phyloP scores from a whole-genome alignment of 805 yeast genomes.

The Candida yuanshanica region DNA sequence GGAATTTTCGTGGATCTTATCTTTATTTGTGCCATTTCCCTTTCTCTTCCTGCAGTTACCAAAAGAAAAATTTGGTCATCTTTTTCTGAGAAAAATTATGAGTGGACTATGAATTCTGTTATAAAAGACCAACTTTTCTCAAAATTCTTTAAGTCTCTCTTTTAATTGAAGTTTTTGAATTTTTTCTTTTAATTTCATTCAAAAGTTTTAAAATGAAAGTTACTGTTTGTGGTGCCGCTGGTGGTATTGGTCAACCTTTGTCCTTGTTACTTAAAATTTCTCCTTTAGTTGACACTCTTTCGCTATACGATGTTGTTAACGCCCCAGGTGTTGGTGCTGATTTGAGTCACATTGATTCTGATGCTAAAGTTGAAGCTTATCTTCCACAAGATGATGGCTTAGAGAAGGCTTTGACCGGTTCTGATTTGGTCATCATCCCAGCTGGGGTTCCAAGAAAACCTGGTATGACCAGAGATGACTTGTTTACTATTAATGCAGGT shows the following conservation, averaged over 20 bases:
- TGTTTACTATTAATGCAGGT: slow-evolving; percentile 78
- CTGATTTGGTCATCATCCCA: slow-evolving; percentile 85
- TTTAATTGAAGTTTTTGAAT: background rate
- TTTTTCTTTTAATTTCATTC: background rate
- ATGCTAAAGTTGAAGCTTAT: slow-evolving; percentile 58
- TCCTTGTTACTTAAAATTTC: slow-evolving; percentile 63
- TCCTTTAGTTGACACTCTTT: slow-evolving; percentile 63
- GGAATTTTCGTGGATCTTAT: background rate
- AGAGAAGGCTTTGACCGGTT: slow-evolving; percentile 62
- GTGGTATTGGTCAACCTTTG: slow-evolving; percentile 77
- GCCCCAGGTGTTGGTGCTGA: slow-evolving; percentile 83
- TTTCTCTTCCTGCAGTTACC: background rate
- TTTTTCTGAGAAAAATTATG: background rate
- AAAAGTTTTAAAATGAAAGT: slow-evolving; percentile 42
- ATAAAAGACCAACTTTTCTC: background rate
- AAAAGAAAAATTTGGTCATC: background rate
- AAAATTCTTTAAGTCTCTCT: background rate
- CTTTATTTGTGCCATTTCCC: background rate
- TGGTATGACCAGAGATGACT: slow-evolving; percentile 84
- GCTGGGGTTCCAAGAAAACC: slow-evolving; percentile 90
- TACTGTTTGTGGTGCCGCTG: slow-evolving; percentile 78
- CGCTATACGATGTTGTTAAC: slow-evolving; percentile 68
- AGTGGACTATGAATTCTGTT: background rate
- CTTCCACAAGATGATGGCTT: slow-evolving; percentile 65
- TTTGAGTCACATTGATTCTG: slow-evolving; percentile 72